These are phyloP conservation scores for Salvia rosmarinus DNA, from an alignment of 257 asterid species.

Conservation along the genomic window DNA sequence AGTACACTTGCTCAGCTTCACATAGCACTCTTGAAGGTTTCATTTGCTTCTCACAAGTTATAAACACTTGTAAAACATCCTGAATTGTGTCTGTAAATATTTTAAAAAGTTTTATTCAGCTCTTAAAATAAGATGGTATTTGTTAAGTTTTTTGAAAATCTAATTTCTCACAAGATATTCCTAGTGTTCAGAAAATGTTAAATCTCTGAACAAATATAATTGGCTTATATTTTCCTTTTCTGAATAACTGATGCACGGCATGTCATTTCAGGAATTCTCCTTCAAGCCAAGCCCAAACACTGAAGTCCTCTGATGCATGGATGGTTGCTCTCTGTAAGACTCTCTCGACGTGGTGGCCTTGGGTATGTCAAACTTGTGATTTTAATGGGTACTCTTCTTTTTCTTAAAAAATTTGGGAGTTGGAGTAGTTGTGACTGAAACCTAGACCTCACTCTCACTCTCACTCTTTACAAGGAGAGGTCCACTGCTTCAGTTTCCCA, in stretches of 20 bases:
- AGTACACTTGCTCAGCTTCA: constrained; percentile 73
- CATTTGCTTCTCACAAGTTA: constrained; percentile 7
- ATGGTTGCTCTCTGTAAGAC: constrained; percentile 57
- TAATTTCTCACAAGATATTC: too few species aligned
- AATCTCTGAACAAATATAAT: too few species aligned
- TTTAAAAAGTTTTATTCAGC: not conserved
- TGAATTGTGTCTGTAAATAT: too few species aligned
- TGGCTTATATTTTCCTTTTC: constrained; percentile 13
- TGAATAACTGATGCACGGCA: constrained; percentile 7
- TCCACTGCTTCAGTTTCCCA: not conserved
- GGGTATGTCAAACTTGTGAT: constrained; percentile 58
- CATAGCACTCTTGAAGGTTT: constrained; percentile 73
- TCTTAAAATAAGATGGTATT: not conserved
- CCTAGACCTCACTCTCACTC: not conserved
- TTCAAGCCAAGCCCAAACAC: constrained; percentile 45
- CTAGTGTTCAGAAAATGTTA: too few species aligned
- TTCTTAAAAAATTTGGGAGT: not conserved
- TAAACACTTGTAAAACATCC: constrained; percentile 1
- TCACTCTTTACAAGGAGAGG: not conserved
- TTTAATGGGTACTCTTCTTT: constrained; percentile 3
- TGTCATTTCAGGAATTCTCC: constrained; percentile 60
- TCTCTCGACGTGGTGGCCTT: constrained; percentile 81
- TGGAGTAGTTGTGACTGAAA: not conserved
- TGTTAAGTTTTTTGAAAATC: too few species aligned
- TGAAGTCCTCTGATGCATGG: constrained; percentile 67